These are phyloP conservation scores for Eucalyptus fibrosa DNA, from an alignment of 345 rosid species.

Conservation along the genomic window DNA sequence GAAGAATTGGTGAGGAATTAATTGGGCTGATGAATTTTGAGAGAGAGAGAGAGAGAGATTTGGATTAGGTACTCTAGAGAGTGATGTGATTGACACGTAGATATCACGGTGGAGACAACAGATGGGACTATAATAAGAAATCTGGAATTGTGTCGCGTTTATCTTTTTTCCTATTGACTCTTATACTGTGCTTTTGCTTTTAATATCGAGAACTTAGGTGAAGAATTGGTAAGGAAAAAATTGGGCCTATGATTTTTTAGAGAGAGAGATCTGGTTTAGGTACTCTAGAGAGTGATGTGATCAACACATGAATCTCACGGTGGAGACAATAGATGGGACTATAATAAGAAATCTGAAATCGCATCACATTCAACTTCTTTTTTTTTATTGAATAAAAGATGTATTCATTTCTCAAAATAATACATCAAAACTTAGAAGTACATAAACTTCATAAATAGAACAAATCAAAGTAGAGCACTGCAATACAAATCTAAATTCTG, in stretches of 20 bases:
- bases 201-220: not conserved
- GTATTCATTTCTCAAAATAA: too few relatives aligned
- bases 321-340: not conserved
- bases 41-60: too few relatives aligned
- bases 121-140: not conserved
- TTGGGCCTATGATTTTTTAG: not conserved
- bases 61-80: not conserved
- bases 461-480: not conserved
- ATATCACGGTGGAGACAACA: not conserved
- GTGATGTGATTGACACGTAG: not conserved
- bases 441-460: not conserved
- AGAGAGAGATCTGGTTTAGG: not conserved
- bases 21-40: not conserved
- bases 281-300: not conserved
- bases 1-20: not conserved
- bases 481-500: too few relatives aligned
- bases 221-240: not conserved
- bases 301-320: accelerated
- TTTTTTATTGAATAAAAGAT: not conserved
- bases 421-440: not conserved
- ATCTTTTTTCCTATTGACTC: too few relatives aligned
- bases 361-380: accelerated
- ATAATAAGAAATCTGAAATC: not conserved
- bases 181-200: not conserved
- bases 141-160: too few relatives aligned